Base-by-base conservation (phyloP, 495 filamentous ascomycete species). In the Hypoxylon lenormandii region DNA sequence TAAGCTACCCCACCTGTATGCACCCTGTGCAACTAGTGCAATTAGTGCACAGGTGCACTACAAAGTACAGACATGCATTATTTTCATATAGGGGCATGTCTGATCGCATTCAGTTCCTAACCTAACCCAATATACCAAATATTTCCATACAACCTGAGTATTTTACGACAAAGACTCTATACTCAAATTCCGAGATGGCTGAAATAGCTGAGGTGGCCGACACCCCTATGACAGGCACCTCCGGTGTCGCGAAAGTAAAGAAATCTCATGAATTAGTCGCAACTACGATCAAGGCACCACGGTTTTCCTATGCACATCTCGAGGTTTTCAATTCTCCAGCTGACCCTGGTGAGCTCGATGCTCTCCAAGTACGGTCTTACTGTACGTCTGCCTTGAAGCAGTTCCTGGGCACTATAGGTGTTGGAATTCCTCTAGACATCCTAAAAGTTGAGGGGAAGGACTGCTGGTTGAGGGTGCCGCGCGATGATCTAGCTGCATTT, bases 391-490 rank as follows among this genome's bases (percentile, higher is more conserved):
- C 93, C 0, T 80, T 97, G 0, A 84, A 83, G 7, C 91, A 93
- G 72, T 97, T 91, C 79, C 87, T 97, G 16, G 94, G 94, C 7
- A 71, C 90, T 28, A 86, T 87, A 1, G 94, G 94, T 30, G 82
- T 90, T 4, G 86, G 89, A 0, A 92, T 97, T 18, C 80, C 90
- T 0, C 78, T 97, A 62, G 94, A 97, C 70, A 89, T 97, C 30
- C 81, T 97, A 6, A 87, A 91, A 43, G 77, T 91, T 4, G 78
- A 84, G 6, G 82, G 76, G 1, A 64, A 74, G 22, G 80, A 86
- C 12, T 84, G 84, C 30, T 96, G 92, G 91, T 80, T 97, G 28
- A 86, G 94, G 15, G 79, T 97, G 0, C 91, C 94, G 0, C 74
- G 85, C 42, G 83, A 86, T 55, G 92, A 97, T 72, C 81, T 85